Percentiles rank a stretch among this genome's conserved stretches.
These are phyloP conservation scores for Paulownia fortunei DNA, from an alignment of 257 asterid species.

Conservation along the genomic window DNA sequence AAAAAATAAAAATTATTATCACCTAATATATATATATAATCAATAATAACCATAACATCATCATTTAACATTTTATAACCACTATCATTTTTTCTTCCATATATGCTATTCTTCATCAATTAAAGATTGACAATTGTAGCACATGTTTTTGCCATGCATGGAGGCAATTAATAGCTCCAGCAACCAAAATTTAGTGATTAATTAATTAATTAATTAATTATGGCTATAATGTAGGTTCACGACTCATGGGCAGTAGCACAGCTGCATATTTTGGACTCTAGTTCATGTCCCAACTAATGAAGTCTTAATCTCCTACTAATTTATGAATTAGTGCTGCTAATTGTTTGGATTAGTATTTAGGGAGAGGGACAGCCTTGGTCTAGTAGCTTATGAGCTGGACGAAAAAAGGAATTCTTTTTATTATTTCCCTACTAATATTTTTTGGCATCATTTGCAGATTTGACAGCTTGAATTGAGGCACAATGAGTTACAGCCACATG, in stretches of 20 bases:
- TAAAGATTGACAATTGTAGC: too few relatives aligned
- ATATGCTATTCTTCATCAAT: too few relatives aligned
- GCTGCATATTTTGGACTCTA: not conserved
- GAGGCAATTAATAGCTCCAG: too few relatives aligned
- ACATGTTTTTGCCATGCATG: too few relatives aligned
- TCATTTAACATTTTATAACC: too few relatives aligned
- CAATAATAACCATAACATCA: too few relatives aligned
- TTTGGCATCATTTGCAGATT: constrained; percentile 13
- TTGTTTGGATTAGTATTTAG: not conserved
- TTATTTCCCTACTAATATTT: not conserved
- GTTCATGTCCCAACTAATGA: not conserved
- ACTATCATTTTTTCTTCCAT: too few relatives aligned
- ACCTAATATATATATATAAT: too few relatives aligned
- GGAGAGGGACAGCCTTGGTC: not conserved
- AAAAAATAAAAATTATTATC: too few relatives aligned
- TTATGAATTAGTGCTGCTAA: not conserved
- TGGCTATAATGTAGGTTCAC: not conserved
- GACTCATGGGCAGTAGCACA: not conserved
- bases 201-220: too few relatives aligned
- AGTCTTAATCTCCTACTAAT: not conserved
- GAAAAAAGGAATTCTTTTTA: not conserved
- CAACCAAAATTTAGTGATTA: too few relatives aligned
- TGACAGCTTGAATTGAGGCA: constrained; percentile 28
- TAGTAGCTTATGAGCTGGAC: not conserved
- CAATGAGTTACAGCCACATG: constrained; percentile 19